A percentile compares a stretch with the other conserved stretches of the same genome.
These are phyloP conservation scores for Kwoniella sp. DNA, from an alignment of 768 basidiomycete species.

Conservation along the genomic window DNA sequence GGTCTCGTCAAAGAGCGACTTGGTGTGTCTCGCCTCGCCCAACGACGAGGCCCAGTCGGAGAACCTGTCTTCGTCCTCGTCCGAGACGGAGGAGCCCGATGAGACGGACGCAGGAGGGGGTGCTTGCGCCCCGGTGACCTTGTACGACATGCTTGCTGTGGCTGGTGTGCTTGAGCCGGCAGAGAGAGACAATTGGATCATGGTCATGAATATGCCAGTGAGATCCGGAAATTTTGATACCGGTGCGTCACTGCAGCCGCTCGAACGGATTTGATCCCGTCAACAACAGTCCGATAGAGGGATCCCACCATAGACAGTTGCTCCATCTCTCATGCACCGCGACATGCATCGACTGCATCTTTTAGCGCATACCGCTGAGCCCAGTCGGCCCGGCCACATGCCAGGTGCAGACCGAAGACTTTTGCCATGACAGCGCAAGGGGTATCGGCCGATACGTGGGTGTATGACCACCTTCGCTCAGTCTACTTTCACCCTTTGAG, in stretches of 20 bases:
- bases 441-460: slow-evolving; percentile 29
- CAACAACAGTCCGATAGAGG: too few species aligned
- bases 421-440: too few species aligned
- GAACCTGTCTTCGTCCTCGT: slow-evolving; percentile 26
- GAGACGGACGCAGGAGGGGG: slow-evolving; percentile 5
- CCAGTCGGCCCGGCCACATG: too few species aligned
- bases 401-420: too few species aligned
- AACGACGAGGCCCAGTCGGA: slow-evolving; percentile 40
- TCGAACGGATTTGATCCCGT: too few species aligned
- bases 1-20: slow-evolving; percentile 38
- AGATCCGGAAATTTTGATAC: too few species aligned
- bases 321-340: too few species aligned
- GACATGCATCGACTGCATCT: too few species aligned
- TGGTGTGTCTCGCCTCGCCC: slow-evolving; percentile 31
- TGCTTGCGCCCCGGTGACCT: slow-evolving; percentile 8
- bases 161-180: neutral
- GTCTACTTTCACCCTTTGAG: slow-evolving; percentile 32
- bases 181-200: neutral
- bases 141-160: slow-evolving; percentile 11
- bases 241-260: too few species aligned
- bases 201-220: too few species aligned
- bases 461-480: slow-evolving; percentile 23
- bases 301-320: too few species aligned
- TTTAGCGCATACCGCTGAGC: too few species aligned
- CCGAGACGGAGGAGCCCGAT: slow-evolving; percentile 2